Evolutionary conservation across 106 monocot species (phyloP).

Genomic region (Dioscorea dumetorum): DNA sequence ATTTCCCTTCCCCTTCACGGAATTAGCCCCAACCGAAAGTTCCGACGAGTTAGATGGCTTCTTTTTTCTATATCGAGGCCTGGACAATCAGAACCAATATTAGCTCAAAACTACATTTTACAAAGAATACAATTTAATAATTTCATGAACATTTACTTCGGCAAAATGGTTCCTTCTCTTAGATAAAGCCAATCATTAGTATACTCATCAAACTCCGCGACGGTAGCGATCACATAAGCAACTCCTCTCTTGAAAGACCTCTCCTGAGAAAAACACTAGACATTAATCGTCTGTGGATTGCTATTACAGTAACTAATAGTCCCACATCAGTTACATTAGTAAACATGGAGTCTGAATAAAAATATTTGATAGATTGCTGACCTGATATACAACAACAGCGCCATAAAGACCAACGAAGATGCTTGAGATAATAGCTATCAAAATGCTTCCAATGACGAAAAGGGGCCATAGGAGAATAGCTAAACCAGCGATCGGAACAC

Average conservation of each 20-base stretch:
- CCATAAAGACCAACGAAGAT: conserved; percentile 85
- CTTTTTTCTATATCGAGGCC: conserved; percentile 65
- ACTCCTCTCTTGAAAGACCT: conserved; percentile 71
- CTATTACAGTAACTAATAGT: too few relatives aligned
- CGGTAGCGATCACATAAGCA: conserved; percentile 75
- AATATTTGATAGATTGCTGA: neutral
- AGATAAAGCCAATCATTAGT: conserved; percentile 98
- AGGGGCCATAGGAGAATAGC: conserved; percentile 89
- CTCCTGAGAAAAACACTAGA: conserved; percentile 35
- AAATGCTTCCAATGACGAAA: conserved; percentile 61
- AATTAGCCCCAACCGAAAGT: conserved; percentile 37
- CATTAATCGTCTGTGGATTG: neutral
- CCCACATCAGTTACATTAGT: too few relatives aligned
- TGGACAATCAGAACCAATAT: conserved; percentile 10
- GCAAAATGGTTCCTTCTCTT: conserved; percentile 80
- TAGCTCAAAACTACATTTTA: neutral
- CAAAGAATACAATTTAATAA: neutral
- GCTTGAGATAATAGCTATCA: conserved; percentile 67
- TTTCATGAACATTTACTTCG: conserved; percentile 38
- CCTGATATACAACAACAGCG: conserved; percentile 84
- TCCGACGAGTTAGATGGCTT: conserved; percentile 43
- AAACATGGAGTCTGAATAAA: too few relatives aligned
- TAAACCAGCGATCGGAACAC: conserved; percentile 83
- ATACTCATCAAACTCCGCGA: conserved; percentile 90
- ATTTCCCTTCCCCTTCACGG: conserved; percentile 20